Evolutionary conservation across 371 early-diverging fungal genomes (phyloP), one percentile per base, ranked within the genome.

Genomic region (Mucor sp.): DNA sequence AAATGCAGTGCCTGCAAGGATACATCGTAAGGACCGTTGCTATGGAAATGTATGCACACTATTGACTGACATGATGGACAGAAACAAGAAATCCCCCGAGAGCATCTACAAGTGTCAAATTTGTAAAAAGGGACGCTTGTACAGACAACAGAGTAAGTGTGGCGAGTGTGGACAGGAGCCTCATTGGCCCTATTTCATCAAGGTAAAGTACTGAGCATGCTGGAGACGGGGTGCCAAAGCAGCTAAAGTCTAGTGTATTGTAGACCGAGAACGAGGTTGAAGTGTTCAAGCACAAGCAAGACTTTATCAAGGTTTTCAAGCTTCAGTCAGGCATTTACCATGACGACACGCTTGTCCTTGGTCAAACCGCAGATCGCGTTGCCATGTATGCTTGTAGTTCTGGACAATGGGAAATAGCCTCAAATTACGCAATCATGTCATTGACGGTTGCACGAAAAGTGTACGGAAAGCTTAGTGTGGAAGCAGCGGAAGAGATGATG

Each of bases 401-500:
- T 1, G 67, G 70, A 9, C 53, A 67, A 5, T 60, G 68, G 32
- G 39, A 28, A 5, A 14, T 15, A 14, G 71, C 80, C 1, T 62
- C 66, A 6, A 41, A 62, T 6, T 77, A 66, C 41, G 47, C 63
- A 11, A 60, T 57, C 21, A 35, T 35, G 27, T 80, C 80, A 2
- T 33, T 75, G 9, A 39, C 53, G 3, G 69, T 74, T 23, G 67
- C 68, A 2, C 39, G 64, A 21, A 39, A 62, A 12, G 55, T 69
- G 4, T 77, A 65, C 60, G 80, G 80, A 9, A 37, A 48, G 17
- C 33, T 28, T 0, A 80, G 80, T 25, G 30, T 71, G 4, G 80
- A 80, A 66, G 57, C 62, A 15, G 72, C 80, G 8, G 72, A 69
- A 25, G 80, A 80, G 28, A 66, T 75, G 68, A 68, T 71, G 48